These are phyloP conservation scores for Chamaecrista fasciculata DNA, from an alignment of 306 rosid genomes.

Conservation along the genomic window DNA sequence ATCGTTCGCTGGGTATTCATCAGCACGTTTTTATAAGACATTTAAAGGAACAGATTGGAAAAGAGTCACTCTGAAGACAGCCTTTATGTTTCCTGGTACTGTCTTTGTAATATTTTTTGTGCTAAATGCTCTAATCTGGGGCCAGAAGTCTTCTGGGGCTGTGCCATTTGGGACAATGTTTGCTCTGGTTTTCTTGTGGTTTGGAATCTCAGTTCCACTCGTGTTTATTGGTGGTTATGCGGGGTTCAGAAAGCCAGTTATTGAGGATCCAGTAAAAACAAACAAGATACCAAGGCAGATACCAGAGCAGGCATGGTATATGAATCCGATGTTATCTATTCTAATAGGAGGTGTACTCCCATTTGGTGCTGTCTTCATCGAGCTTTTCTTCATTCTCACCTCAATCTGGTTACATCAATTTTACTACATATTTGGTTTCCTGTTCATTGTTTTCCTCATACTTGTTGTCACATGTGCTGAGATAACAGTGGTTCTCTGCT, in stretches of 20 bases:
- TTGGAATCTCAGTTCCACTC: slow-evolving; percentile 94
- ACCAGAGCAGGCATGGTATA: slow-evolving; percentile 92
- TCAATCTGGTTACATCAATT: slow-evolving; percentile 94
- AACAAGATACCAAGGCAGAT: slow-evolving; percentile 84
- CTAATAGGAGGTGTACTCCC: slow-evolving; percentile 89
- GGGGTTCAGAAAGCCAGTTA: slow-evolving; percentile 57
- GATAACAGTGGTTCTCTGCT: slow-evolving; percentile 90
- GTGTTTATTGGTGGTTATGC: slow-evolving; percentile 68
- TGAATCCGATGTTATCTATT: slow-evolving; percentile 63
- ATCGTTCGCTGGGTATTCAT: slow-evolving; percentile 67
- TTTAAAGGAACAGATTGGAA: slow-evolving; percentile 90
- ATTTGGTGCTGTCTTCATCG: slow-evolving; percentile 90
- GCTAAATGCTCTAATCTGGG: slow-evolving; percentile 90
- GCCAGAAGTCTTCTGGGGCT: slow-evolving; percentile 85
- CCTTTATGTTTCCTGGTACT: slow-evolving; percentile 69
- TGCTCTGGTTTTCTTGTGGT: slow-evolving; percentile 90
- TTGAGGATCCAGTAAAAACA: slow-evolving; percentile 83
- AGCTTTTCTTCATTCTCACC: slow-evolving; percentile 92
- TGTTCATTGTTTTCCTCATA: slow-evolving; percentile 82
- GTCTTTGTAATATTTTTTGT: slow-evolving; percentile 70
- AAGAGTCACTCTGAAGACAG: slow-evolving; percentile 65
- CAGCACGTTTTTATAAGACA: slow-evolving; percentile 62
- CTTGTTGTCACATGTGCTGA: slow-evolving; percentile 89
- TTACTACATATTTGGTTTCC: slow-evolving; percentile 81
- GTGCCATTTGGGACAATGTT: slow-evolving; percentile 98